Evolutionary conservation across 2,329 filamentous ascomycete species (phyloP).

Genomic region (Mycosphaerella arachidis): DNA sequence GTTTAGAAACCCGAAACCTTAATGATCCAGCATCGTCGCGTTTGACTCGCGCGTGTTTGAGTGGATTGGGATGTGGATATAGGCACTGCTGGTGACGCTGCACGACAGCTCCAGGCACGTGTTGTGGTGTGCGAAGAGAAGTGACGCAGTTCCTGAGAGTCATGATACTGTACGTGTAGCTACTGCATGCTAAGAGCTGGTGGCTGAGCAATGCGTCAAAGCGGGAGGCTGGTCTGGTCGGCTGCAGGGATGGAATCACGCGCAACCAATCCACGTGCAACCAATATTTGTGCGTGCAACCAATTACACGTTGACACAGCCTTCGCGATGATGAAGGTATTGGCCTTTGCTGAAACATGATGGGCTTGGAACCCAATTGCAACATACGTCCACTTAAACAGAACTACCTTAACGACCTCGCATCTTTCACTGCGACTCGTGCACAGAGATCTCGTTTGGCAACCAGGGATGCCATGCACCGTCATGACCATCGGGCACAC

Average conservation of each 20-base stretch:
- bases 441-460: neutral
- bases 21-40: neutral
- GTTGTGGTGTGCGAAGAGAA: neutral
- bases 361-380: no score
- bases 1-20: conserved; percentile 4
- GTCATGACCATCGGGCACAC: neutral
- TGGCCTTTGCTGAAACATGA: no score
- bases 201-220: neutral
- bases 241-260: no score
- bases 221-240: no score
- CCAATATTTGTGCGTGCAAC: no score
- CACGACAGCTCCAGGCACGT: neutral
- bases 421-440: neutral
- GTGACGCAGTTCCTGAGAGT: neutral
- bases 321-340: no score
- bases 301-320: no score
- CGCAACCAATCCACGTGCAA: no score
- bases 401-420: neutral
- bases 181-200: neutral
- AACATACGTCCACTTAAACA: no score
- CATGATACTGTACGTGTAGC: neutral
- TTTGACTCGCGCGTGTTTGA: neutral
- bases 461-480: neutral
- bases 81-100: neutral
- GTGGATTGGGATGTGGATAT: neutral